Conservation (phyloP, 192 early-diverging fungal genomes). For the Podila minutissima region DNA sequence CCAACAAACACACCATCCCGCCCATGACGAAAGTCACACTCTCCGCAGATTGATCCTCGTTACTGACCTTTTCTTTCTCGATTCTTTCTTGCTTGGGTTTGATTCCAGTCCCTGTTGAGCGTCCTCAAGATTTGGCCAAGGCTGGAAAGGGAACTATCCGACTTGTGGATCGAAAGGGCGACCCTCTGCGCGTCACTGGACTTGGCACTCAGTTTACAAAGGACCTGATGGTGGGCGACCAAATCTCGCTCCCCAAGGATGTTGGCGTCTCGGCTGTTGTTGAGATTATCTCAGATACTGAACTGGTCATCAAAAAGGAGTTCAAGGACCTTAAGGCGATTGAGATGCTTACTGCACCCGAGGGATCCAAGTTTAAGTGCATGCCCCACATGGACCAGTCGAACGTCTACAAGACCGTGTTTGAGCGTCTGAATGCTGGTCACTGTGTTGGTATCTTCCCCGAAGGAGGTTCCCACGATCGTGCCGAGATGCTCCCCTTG, state of each 20-base stretch:
- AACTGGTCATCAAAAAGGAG: conserved; percentile 77
- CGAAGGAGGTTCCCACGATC: conserved; percentile 98
- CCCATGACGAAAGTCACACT: neutral
- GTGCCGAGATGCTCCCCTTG: conserved; percentile 93
- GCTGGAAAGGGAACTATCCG: conserved; percentile 77
- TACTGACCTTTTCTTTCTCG: neutral
- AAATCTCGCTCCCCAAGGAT: conserved; percentile 72
- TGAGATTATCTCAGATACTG: conserved; percentile 85
- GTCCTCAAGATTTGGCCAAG: conserved; percentile 91
- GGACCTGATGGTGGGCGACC: conserved; percentile 70
- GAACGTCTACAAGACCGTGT: conserved; percentile 87
- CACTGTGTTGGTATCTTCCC: conserved; percentile 97
- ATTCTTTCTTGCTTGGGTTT: neutral
- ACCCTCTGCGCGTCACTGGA: conserved; percentile 78
- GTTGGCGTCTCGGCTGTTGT: conserved; percentile 73
- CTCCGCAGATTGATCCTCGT: neutral
- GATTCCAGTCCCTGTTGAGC: conserved; percentile 85
- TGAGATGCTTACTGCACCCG: conserved; percentile 65
- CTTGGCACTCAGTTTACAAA: conserved; percentile 74
- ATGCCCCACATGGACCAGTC: conserved; percentile 91
- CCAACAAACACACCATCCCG: neutral
- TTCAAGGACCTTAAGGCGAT: conserved; percentile 78
- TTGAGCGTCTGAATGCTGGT: conserved; percentile 75
- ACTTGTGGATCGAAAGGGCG: conserved; percentile 68
- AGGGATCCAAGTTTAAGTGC: conserved; percentile 71